Base-by-base conservation (phyloP, 108 stramenopile genomes). In the Parietichytrium sp. region DNA sequence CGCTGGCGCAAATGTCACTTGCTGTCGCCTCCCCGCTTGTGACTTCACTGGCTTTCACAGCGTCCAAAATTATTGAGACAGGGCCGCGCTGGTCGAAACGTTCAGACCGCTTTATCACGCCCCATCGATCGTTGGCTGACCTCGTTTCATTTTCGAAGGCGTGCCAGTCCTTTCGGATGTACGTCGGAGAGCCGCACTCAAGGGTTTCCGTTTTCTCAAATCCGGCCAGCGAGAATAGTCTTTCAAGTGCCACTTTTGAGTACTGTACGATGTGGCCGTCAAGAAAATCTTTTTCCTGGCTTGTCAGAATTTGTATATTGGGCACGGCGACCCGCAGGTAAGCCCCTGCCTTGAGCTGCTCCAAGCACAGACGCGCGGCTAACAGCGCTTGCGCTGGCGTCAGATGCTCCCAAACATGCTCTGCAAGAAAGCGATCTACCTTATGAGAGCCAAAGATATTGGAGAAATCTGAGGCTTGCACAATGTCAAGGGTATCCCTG, bases 221-320 rank as follows among this genome's bases (percentile, higher is more conserved):
- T 3, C 84, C 84, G 27, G 82, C 81, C 15, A 77, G 47, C 36
- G 42, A 47, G 50, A 82, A 79, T 15, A 85, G 33, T 29, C 38
- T 47, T 3, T 49, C 81, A 3, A 85, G 82, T 36, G 48, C 26
- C 7, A 47, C 49, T 4, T 61, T 51, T 12, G 84, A 82, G 50
- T 79, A 85, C 72, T 85, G 84, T 18, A 85, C 81, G 27, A 49
- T 36, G 36, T 85, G 84, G 15, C 84, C 84, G 79, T 85, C 84
- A 13, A 26, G 30, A 4, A 82, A 30, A 52, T 85, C 84, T 3
- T 72, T 72, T n/a, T 33, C 20, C 23, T 72, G 38, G 20, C 45
- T 45, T 72, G 6, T 16, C 13, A 33, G 29, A 10, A 8, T 13
- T 16, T 45, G 61, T 6, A 42, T 42, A 27, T 72, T 20, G 8